Evolutionary conservation across 139 green algal species (phyloP), one percentile per base, ranked within the genome.

Genomic region (Chlamydomonas incerta): DNA sequence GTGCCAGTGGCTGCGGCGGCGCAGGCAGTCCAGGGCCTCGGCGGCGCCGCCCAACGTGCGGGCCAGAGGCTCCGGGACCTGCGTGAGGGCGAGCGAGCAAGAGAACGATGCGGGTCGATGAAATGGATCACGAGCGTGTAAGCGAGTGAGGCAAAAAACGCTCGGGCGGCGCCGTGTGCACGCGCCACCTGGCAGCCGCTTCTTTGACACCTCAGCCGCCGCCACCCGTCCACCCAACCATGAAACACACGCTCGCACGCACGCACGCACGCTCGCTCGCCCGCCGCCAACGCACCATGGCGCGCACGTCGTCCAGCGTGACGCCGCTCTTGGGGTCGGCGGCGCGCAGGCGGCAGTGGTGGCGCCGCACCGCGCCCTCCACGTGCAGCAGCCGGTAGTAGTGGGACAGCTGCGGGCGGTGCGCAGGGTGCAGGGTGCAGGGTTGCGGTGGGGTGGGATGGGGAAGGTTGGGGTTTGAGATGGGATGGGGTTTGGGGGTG

Each of bases 341-440:
- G 5, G 90, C 82, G 33, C 82, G 76, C 65, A 94, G n/a, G 29
- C 87, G 74, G 0, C 29, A 50, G 24, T 74, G 18, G 50, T 67
- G 80, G 20, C 84, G 72, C 84, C 86, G 76, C 18, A 88, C 70
- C 17, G 93, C 90, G 24, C 74, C 74, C 21, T 90, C 79, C 6
- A 88, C 82, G 79, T 95, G 90, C 62, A 97, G 89, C 88, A 95
- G 85, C 24, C 95, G 93, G 41, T 90, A 66, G 57, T 87, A 91
- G 72, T 94, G 89, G 14, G 82, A 88, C 63, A 96, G 90, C 92
- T 91, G 65, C 60, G 65, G 63, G 28, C 13, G 5, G 33, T 13
- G 23, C 2, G 23, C 17, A 17, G 33, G 67, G 14, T 26, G 77
- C 10, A 26, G 37, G 70, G 26, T 11, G 41, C 9, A 26, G 15